A percentile compares a stretch with the other conserved stretches of the same genome.
Conservation (phyloP, 768 basidiomycete genomes). For the Panaeolus cyanescens region DNA sequence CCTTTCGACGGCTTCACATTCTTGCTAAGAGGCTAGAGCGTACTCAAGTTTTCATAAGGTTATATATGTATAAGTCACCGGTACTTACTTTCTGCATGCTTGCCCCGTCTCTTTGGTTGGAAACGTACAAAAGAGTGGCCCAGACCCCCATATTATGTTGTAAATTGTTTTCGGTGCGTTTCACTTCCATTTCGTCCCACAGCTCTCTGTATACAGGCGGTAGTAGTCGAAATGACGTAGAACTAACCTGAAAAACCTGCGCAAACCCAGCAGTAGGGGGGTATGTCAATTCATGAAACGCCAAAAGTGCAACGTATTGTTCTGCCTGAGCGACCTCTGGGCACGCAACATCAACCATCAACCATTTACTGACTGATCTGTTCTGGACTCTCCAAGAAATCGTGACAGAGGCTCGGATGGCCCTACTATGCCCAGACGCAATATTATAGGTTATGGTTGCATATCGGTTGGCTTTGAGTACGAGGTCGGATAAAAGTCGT, state of each 20-base stretch:
- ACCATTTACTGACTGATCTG: constrained; percentile 62
- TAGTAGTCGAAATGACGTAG: constrained; percentile 77
- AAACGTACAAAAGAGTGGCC: constrained; percentile 63
- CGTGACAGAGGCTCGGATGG: constrained; percentile 68
- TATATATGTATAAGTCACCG: not conserved
- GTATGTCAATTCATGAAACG: constrained; percentile 78
- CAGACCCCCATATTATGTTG: constrained; percentile 68
- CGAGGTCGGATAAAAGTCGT: constrained; percentile 64
- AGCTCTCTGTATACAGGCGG: constrained; percentile 84
- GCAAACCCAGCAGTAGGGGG: constrained; percentile 66
- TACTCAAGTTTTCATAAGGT: not conserved
- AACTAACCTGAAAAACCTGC: constrained; percentile 42
- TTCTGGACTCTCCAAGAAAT: constrained; percentile 67
- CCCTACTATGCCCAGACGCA: constrained; percentile 73
- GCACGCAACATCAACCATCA: constrained; percentile 87
- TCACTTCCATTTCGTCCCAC: constrained; percentile 85
- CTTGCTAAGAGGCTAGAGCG: not conserved
- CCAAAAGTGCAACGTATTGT: constrained; percentile 86
- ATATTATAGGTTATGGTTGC: constrained; percentile 70
- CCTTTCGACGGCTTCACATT: not conserved
- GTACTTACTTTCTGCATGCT: not conserved
- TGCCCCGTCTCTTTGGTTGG: constrained; percentile 55
- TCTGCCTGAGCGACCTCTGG: constrained; percentile 78
- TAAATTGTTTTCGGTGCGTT: constrained; percentile 63
- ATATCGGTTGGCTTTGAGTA: constrained; percentile 69